Evolutionary conservation across 2,329 filamentous ascomycete species (phyloP), one percentile per base, ranked within the genome.

Genomic region (Rutstroemia sp.): DNA sequence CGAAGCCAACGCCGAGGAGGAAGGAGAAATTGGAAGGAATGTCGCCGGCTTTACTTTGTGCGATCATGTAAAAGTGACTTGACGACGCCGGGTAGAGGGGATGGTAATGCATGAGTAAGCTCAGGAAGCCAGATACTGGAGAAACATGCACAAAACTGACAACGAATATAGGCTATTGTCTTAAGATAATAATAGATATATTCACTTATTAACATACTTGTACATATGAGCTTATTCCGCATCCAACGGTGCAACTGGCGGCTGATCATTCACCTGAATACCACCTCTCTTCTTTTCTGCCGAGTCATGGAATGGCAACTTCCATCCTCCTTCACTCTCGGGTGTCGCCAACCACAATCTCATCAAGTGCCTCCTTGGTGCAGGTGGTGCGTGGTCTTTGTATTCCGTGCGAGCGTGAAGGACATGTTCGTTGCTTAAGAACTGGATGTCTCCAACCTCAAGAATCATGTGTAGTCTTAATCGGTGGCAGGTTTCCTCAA

Each of bases 361-460:
- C 77, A 95, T 87, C 25, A 95, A 73, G 68, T 95, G 90, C 47
- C 91, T 78, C 38, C 88, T 75, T 1, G 88, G 88, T 21, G 77
- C 77, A 44, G 86, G 86, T 30, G 86, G 83, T 16, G 80, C 79
- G 70, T 81, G 78, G 65, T 90, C 88, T 61, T 77, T 88, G 72
- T 95, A 95, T 27, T 80, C 88, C 0, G 90, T 95, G 49, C 90
- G 75, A 0, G 90, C 87, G 69, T 95, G 91, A 49, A 95, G 72
- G 3, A 94, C 79, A 68, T 95, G 90, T 49, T 80, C 80, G 69
- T 95, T 95, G 63, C 83, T 83, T 56, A 95, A 68, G 72, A 95
- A 92, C 72, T 95, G 91, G 61, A 95, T 92, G 67, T 95, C 90
- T 49, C 90, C 90, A 18, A 94, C 81, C 63, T 92, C 88, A 8